Conservation (phyloP, 352 stramenopile species). For the Phytophthora crassamura region DNA sequence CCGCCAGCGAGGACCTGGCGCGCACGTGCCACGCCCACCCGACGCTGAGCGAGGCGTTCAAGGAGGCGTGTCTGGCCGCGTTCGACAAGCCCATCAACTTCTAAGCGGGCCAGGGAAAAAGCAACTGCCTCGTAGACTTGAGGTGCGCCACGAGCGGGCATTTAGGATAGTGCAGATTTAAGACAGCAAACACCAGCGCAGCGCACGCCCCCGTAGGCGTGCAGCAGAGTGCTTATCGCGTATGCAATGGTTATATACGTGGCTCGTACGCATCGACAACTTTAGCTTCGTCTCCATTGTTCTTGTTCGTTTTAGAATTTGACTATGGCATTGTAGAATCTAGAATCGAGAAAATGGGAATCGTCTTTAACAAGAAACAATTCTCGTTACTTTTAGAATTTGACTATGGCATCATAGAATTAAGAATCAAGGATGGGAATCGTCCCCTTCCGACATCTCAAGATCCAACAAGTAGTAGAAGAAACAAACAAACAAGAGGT, state of each 20-base stretch:
- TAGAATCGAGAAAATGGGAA: too few species aligned
- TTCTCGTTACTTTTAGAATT: too few species aligned
- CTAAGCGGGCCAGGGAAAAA: constrained; percentile 67
- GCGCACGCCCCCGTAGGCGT: neutral
- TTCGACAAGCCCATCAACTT: constrained; percentile 99
- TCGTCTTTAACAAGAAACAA: too few species aligned
- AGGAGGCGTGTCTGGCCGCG: constrained; percentile 98
- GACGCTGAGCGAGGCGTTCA: constrained; percentile 98
- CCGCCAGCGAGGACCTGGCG: constrained; percentile 98
- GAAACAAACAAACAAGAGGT: neutral
- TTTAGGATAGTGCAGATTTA: constrained; percentile 14
- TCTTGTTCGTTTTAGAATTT: too few species aligned
- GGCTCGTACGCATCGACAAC: constrained; percentile 9
- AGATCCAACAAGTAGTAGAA: too few species aligned
- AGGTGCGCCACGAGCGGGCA: constrained; percentile 11
- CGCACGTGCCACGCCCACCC: constrained; percentile 98
- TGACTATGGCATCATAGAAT: too few species aligned
- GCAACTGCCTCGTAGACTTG: constrained; percentile 11
- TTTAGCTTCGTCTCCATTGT: too few species aligned
- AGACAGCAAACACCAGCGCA: constrained; percentile 6
- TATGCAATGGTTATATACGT: constrained; percentile 40
- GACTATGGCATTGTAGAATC: too few species aligned
- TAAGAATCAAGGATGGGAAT: too few species aligned
- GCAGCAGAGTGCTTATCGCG: constrained; percentile 24
- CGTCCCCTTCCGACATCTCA: too few species aligned